These are phyloP conservation scores for Russula foetens DNA, from an alignment of 768 basidiomycete species.

Conservation along the genomic window DNA sequence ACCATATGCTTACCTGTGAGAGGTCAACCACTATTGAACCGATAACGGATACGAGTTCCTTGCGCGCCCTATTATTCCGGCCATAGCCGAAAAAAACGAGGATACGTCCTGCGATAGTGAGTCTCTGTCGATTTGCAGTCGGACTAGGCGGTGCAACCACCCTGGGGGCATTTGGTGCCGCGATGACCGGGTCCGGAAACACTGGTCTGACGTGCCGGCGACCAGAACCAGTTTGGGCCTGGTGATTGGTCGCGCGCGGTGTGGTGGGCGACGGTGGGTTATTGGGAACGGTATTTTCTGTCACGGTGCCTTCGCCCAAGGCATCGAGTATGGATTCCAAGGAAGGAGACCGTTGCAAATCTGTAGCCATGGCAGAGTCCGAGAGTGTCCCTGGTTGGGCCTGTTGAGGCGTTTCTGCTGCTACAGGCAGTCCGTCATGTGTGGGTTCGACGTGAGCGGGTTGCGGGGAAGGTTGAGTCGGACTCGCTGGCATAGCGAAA, in stretches of 20 bases:
- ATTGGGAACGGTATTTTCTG: background rate
- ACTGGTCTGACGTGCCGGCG: background rate
- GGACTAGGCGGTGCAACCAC: background rate
- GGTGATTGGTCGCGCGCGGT: background rate
- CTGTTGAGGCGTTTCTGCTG: slow-evolving; percentile 1
- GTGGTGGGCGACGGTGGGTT: background rate
- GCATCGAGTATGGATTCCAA: slow-evolving; percentile 1
- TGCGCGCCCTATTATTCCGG: slow-evolving; percentile 41
- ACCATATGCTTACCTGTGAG: slow-evolving; percentile 38
- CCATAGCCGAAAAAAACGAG: slow-evolving; percentile 47
- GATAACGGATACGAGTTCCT: slow-evolving; percentile 44
- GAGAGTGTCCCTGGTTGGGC: background rate
- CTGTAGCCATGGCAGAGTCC: background rate
- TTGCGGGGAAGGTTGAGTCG: background rate
- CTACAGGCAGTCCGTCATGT: background rate
- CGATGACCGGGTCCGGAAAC: background rate
- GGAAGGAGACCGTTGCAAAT: background rate
- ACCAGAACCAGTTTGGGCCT: background rate
- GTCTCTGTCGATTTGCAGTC: background rate
- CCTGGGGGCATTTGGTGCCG: background rate
- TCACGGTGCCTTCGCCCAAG: background rate
- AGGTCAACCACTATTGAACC: slow-evolving; percentile 44
- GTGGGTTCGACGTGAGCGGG: background rate
- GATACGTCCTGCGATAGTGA: slow-evolving; percentile 18
- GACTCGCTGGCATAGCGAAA: background rate